Percentiles rank a stretch among this genome's conserved stretches.
Conservation (phyloP, 495 filamentous ascomycete genomes). For the Penicillium fimorum region DNA sequence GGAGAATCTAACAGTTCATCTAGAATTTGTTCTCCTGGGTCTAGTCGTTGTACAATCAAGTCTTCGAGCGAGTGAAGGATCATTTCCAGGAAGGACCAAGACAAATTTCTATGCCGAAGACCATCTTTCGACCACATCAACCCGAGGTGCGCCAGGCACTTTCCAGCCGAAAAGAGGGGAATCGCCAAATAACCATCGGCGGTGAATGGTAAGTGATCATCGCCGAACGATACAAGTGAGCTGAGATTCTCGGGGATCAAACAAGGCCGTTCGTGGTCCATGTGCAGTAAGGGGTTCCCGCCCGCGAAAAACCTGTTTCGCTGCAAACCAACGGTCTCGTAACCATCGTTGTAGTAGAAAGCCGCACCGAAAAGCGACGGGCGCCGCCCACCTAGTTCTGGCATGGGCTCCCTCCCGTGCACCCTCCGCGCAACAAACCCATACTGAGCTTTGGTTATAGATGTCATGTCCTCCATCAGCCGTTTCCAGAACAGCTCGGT, state of each 20-base stretch:
- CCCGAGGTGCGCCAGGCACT: constrained; percentile 73
- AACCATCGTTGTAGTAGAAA: constrained; percentile 68
- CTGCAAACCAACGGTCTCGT: constrained; percentile 51
- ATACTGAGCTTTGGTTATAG: constrained; percentile 65
- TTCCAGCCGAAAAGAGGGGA: constrained; percentile 68
- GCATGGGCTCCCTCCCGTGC: constrained; percentile 52
- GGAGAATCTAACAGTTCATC: constrained; percentile 4
- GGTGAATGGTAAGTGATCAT: constrained; percentile 57
- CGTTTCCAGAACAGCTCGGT: constrained; percentile 66
- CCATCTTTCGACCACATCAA: constrained; percentile 71
- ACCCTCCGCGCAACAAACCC: constrained; percentile 69
- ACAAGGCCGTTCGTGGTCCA: constrained; percentile 74
- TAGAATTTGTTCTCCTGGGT: constrained; percentile 9
- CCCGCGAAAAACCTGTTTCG: constrained; percentile 65
- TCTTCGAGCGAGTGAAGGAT: constrained; percentile 76
- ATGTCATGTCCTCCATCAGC: constrained; percentile 65
- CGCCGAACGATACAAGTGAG: constrained; percentile 58
- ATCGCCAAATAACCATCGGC: constrained; percentile 70
- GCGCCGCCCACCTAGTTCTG: constrained; percentile 40
- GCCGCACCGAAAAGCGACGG: constrained; percentile 66
- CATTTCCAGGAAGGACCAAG: constrained; percentile 73
- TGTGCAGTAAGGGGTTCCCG: constrained; percentile 62
- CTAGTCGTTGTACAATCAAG: constrained; percentile 59
- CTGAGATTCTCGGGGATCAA: constrained; percentile 63
- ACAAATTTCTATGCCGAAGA: constrained; percentile 51